phyloP scores from a whole-genome alignment of 106 monocot species.

The Vanilla planifolia region DNA sequence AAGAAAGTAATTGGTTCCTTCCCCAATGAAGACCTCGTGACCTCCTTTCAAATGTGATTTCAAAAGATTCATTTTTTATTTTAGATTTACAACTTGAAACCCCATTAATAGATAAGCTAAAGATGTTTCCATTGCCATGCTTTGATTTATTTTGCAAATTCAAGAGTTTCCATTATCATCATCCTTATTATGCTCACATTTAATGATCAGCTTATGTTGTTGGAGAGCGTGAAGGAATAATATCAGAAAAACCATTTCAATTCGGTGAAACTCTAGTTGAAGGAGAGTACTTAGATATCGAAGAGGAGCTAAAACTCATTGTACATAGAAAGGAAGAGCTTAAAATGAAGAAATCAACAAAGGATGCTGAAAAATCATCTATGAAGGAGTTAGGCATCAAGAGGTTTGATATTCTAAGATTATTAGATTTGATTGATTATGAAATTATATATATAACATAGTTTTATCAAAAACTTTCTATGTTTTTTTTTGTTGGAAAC shows the following conservation, averaged over 20 bases:
- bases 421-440: background rate
- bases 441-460: background rate
- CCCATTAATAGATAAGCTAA: too few species aligned
- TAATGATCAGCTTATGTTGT: conserved; percentile 16
- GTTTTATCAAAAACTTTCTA: background rate
- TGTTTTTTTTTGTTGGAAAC: background rate
- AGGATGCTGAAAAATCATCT: conserved; percentile 19
- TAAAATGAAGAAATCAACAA: background rate
- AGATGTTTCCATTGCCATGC: too few species aligned
- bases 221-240: conserved; percentile 30
- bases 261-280: conserved; percentile 35
- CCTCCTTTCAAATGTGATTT: too few species aligned
- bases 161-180: too few species aligned
- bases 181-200: too few species aligned
- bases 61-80: too few species aligned
- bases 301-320: conserved; percentile 31
- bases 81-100: too few species aligned
- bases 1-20: too few species aligned
- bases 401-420: conserved; percentile 16
- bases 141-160: too few species aligned
- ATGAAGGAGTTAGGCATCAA: conserved; percentile 52
- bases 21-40: too few species aligned
- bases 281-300: conserved; percentile 32
- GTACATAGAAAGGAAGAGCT: conserved; percentile 29
- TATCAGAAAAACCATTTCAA: conserved; percentile 30